phyloP scores from a whole-genome alignment of 176 grass and related monocot genomes.

The Olyra latifolia region DNA sequence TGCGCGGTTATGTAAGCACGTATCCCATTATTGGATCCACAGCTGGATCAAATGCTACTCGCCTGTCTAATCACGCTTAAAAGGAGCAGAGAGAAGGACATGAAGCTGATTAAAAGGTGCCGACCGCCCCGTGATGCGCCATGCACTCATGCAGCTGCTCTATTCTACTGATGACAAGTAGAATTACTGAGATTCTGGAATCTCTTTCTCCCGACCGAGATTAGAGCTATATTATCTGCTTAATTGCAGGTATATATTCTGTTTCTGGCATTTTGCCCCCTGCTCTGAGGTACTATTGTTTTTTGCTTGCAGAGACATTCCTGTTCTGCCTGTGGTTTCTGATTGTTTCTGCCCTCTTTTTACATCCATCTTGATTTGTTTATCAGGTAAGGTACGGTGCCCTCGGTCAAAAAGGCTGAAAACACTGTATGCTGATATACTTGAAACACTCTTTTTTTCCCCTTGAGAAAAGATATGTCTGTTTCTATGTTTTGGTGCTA shows the following conservation, averaged over 20 bases:
- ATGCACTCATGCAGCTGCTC: background rate
- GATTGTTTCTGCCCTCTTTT: background rate
- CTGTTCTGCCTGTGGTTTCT: background rate
- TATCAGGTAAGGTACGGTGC: background rate
- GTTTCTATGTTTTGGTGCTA: too few species aligned
- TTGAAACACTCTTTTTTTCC: background rate
- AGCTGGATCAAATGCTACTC: background rate
- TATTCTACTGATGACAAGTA: background rate
- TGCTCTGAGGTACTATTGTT: background rate
- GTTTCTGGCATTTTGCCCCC: background rate
- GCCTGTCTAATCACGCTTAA: background rate
- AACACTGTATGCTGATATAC: background rate
- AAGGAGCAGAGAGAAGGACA: background rate
- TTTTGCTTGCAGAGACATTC: background rate
- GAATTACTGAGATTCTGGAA: background rate
- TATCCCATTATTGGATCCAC: background rate
- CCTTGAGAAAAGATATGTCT: background rate
- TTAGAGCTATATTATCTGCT: background rate
- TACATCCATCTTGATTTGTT: background rate
- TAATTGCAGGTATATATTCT: background rate
- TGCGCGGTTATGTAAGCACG: background rate
- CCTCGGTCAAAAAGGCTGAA: background rate
- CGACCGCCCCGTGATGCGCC: background rate
- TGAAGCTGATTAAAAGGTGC: background rate
- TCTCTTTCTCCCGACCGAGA: background rate